Base-by-base conservation (phyloP, 805 yeast species). In the Wickerhamiella spandovensis region DNA sequence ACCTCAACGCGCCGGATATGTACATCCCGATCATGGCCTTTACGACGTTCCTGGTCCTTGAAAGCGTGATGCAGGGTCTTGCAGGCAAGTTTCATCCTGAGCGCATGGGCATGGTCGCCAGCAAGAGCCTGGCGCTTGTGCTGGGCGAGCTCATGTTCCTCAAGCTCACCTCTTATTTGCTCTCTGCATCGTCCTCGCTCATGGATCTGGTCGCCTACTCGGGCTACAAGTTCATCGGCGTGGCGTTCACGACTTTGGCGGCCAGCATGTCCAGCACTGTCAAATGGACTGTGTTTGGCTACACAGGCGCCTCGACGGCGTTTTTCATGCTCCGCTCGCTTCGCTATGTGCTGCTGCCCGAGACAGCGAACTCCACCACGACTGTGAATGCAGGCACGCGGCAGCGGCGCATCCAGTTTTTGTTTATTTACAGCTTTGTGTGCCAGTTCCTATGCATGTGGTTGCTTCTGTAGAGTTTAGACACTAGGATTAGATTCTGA, bases 1-100 rank as follows among this genome's bases (percentile, higher is more conserved):
- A 92, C 64, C 73, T 82, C 51, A 92, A 94, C 61, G 94, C 97
- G 0, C 98, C 98, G 2, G 99, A 92, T 64, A 75, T 92, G 71
- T 92, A 92, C 66, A 85, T 92, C 49, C 99, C 99, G 18, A 67
- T 85, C 53, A 92, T 94, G 97, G 85, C 96, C 1, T 77, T 84
- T 59, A 77, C 87, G 47, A 87, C 97, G 0, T 89, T 89, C 61
- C 81, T 90, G 47, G 69, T 92, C 53, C 73, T 86, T 37, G 80
- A 90, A 76, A 90, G 95, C 2, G 74, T 84, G 21, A 75, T 84
- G 55, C 84, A 85, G 52, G 99, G 98, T 10, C 67, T 90, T 48
- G 77, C 80, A 51, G 96, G 95, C 24, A 81, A 81, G 28, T 92
- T 92, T 71, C 95, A 90, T 59, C 98, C 98, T 0, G 89, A 89